These are phyloP conservation scores for Fusarium sulawesiense DNA, from an alignment of 2,329 filamentous ascomycete species.

Conservation along the genomic window DNA sequence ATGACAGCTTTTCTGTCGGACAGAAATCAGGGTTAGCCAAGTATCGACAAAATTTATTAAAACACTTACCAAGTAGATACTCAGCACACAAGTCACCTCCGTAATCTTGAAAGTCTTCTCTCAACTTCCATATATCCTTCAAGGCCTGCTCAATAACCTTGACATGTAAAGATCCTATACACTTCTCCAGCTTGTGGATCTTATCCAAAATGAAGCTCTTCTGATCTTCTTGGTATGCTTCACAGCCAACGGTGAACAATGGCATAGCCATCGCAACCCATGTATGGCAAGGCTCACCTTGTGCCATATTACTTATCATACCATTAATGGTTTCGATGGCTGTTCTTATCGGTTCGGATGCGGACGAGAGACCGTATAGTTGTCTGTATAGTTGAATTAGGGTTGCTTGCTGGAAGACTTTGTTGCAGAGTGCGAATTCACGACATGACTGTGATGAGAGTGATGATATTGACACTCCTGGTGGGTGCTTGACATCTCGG, in stretches of 20 bases:
- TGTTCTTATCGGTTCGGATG: constrained; percentile 28
- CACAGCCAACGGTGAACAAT: constrained; percentile 46
- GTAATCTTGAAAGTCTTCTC: constrained; percentile 30
- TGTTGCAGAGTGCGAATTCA: constrained; percentile 45
- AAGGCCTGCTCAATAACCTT: constrained; percentile 43
- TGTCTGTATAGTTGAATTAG: constrained; percentile 44
- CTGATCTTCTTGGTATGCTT: constrained; percentile 39
- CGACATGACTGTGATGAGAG: constrained; percentile 41
- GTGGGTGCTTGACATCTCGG: constrained; percentile 35
- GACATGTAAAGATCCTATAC: constrained; percentile 45
- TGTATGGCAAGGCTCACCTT: constrained; percentile 47
- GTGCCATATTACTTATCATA: constrained; percentile 45
- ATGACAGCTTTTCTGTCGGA: constrained; percentile 37
- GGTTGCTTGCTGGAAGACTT: constrained; percentile 45
- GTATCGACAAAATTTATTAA: neutral
- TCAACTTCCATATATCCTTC: constrained; percentile 45
- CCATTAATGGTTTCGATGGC: constrained; percentile 34
- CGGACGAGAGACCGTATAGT: constrained; percentile 35
- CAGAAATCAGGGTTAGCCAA: neutral
- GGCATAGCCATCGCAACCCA: constrained; percentile 50
- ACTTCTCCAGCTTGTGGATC: constrained; percentile 42
- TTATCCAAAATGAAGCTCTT: constrained; percentile 43
- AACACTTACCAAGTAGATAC: constrained; percentile 38
- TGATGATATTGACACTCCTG: constrained; percentile 32
- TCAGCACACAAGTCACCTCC: constrained; percentile 38